Conservation (phyloP, 768 basidiomycete genomes). For the Lentinula guzmanii region DNA sequence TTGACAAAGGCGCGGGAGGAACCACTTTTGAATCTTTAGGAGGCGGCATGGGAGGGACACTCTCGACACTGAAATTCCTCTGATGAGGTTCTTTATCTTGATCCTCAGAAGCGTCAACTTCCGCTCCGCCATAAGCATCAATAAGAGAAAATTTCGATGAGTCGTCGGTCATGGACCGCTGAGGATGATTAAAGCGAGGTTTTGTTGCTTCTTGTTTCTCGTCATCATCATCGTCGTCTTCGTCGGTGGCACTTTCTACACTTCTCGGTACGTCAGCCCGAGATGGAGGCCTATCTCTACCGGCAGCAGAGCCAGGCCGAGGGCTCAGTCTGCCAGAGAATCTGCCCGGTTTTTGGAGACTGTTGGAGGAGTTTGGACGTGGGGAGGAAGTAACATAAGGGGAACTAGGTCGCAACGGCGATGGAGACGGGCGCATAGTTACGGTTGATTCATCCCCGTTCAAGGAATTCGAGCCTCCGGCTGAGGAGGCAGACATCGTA, state of each 20-base stretch:
- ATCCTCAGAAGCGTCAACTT: background rate
- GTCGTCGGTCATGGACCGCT: background rate
- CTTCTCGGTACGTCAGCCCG: constrained; percentile 65
- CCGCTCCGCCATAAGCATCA: constrained; percentile 2
- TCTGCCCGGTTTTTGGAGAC: constrained; percentile 6
- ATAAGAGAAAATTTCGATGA: background rate
- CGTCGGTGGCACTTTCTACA: constrained; percentile 72
- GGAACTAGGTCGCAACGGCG: constrained; percentile 14
- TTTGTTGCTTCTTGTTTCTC: constrained; percentile 16
- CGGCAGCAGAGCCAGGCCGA: constrained; percentile 15
- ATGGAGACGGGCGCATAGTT: constrained; percentile 32
- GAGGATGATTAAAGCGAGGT: constrained; percentile 6
- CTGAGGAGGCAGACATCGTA: constrained; percentile 32
- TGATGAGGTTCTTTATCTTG: background rate
- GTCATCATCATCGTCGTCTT: constrained; percentile 51
- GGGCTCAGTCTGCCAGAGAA: background rate
- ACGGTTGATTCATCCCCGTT: constrained; percentile 35
- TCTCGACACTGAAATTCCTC: background rate
- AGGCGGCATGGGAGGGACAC: constrained; percentile 34
- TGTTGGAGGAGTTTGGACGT: constrained; percentile 15
- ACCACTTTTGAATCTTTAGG: constrained; percentile 32
- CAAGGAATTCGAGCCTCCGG: constrained; percentile 18
- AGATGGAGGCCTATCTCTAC: constrained; percentile 47
- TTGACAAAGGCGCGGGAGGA: constrained; percentile 11
- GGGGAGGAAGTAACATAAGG: background rate